phyloP scores from a whole-genome alignment of 2,329 filamentous ascomycete species.

The Colletotrichum musae region DNA sequence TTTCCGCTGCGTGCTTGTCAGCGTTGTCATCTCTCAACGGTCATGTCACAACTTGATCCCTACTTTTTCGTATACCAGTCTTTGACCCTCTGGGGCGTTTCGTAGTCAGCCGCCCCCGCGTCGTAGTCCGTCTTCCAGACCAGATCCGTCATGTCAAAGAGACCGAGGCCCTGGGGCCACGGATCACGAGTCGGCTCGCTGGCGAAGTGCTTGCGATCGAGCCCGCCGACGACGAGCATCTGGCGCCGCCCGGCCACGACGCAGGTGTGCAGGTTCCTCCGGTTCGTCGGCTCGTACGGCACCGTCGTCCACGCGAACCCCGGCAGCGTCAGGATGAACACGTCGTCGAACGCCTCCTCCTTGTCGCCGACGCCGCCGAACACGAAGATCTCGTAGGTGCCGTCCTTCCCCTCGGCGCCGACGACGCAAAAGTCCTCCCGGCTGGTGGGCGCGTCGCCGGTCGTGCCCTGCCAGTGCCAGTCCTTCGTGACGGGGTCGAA shows the following conservation, averaged over 20 bases:
- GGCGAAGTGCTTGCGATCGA: not conserved
- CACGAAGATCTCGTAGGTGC: constrained; percentile 32
- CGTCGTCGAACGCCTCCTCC: not conserved
- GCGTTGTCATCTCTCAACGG: too few species aligned
- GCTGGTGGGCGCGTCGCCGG: constrained; percentile 9
- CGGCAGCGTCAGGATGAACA: not conserved
- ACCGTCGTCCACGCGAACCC: not conserved
- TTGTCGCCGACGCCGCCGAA: not conserved
- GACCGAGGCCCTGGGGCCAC: not conserved
- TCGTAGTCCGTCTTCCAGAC: not conserved
- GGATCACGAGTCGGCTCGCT: not conserved
- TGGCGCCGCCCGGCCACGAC: not conserved
- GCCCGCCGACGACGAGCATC: not conserved
- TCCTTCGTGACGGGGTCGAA: constrained; percentile 25
- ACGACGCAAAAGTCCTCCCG: constrained; percentile 15
- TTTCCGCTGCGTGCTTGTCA: too few species aligned
- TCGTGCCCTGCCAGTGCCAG: constrained; percentile 33
- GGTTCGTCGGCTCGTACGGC: not conserved
- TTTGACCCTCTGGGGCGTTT: not conserved
- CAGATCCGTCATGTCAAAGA: not conserved
- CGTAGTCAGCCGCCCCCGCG: not conserved
- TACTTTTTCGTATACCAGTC: too few species aligned
- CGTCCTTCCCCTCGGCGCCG: constrained; percentile 15
- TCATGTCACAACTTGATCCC: too few species aligned
- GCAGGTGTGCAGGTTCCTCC: not conserved